Evolutionary conservation across 345 rosid genomes (phyloP).

Genomic region (Acer campestre): DNA sequence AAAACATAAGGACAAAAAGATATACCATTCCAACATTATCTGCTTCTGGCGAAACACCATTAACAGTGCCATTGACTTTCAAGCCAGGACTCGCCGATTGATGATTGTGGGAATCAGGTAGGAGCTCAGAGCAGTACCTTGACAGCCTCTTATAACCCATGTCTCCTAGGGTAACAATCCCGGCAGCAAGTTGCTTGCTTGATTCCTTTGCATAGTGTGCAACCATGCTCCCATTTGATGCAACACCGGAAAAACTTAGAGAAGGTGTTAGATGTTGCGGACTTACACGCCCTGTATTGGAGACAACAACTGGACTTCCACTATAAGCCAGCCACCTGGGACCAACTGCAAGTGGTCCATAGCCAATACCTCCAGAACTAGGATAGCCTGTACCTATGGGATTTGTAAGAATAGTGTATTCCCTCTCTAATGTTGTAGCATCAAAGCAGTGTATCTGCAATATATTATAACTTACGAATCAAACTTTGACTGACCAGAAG

Average conservation of each 20-base stretch:
- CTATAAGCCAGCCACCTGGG: conserved; percentile 96
- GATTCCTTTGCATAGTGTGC: conserved; percentile 87
- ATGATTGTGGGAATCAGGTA: conserved; percentile 60
- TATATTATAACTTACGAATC: conserved; percentile 17
- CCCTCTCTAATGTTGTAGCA: conserved; percentile 59
- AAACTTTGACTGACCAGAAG: conserved; percentile 3
- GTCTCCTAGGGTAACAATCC: conserved; percentile 86
- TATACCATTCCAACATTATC: conserved; percentile 86
- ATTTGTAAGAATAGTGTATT: conserved; percentile 70
- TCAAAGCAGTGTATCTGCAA: conserved; percentile 89
- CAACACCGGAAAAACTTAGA: conserved; percentile 45
- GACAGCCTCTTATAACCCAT: conserved; percentile 72
- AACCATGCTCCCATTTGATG: conserved; percentile 60
- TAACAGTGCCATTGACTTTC: conserved; percentile 54
- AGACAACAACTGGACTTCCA: conserved; percentile 60
- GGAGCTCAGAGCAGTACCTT: conserved; percentile 72
- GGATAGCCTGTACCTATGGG: conserved; percentile 46
- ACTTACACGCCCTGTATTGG: conserved; percentile 54
- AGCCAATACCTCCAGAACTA: conserved; percentile 69
- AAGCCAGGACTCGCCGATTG: conserved; percentile 53
- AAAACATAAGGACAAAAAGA: conserved; percentile 22
- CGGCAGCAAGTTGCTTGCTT: conserved; percentile 88
- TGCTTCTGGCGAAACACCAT: conserved; percentile 59
- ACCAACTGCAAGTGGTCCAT: conserved; percentile 95
- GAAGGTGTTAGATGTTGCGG: conserved; percentile 69